Conservation (phyloP, 1,284 basidiomycete genomes). For the Stygiomarasmius scandens region DNA sequence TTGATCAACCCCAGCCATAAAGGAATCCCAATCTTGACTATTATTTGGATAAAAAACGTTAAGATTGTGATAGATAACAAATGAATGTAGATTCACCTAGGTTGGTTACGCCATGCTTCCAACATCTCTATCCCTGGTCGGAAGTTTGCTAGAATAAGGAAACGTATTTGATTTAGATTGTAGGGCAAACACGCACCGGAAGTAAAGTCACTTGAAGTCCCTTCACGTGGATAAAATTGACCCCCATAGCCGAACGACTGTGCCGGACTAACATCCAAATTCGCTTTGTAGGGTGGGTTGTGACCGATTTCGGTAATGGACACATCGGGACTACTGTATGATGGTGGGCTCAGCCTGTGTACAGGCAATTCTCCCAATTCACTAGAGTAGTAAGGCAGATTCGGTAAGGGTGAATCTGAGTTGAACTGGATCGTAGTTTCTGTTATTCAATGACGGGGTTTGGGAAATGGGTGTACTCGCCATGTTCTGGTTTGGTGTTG, state of each 20-base stretch:
- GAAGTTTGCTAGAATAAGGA: too few relatives aligned
- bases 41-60: neutral
- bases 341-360: neutral
- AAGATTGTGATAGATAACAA: neutral
- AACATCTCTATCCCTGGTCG: too few relatives aligned
- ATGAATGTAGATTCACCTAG: neutral
- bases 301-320: neutral
- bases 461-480: too few relatives aligned
- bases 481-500: neutral
- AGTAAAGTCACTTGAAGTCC: too few relatives aligned
- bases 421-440: neutral
- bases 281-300: too few relatives aligned
- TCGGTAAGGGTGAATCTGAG: neutral
- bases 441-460: neutral
- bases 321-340: neutral
- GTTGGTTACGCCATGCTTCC: neutral
- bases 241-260: too few relatives aligned
- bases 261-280: too few relatives aligned
- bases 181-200: too few relatives aligned
- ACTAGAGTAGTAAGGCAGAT: neutral
- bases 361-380: neutral
- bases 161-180: too few relatives aligned
- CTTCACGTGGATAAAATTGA: too few relatives aligned
- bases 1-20: constrained; percentile 7
- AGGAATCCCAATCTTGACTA: constrained; percentile 5